Percentiles rank a stretch among this genome's conserved stretches.
phyloP scores from a whole-genome alignment of 2,329 filamentous ascomycete species.

The Phaeosphaeria sp. region DNA sequence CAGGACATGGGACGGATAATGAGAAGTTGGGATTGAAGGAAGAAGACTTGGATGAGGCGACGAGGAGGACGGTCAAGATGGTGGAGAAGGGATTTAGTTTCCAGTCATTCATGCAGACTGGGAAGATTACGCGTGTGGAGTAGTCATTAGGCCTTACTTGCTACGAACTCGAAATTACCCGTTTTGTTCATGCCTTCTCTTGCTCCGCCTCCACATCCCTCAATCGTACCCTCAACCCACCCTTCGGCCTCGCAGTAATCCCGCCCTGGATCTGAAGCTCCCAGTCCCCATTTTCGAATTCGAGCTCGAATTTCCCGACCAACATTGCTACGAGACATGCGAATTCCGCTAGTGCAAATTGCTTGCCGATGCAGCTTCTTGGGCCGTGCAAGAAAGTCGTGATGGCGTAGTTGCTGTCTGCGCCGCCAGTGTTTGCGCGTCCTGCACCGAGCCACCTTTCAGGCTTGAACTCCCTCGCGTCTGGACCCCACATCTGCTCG shows the following conservation, averaged over 20 bases:
- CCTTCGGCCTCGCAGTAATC: conserved; percentile 75
- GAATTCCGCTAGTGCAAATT: conserved; percentile 84
- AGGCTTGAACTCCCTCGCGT: conserved; percentile 78
- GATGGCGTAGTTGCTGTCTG: conserved; percentile 76
- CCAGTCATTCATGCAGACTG: not conserved
- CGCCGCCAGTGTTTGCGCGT: conserved; percentile 69
- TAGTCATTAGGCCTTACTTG: not conserved
- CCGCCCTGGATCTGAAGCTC: conserved; percentile 72
- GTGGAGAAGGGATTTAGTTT: conserved; percentile 35
- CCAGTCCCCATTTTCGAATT: conserved; percentile 64
- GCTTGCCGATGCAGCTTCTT: conserved; percentile 81
- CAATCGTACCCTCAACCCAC: conserved; percentile 73
- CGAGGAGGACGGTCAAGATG: conserved; percentile 57
- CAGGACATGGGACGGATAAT: conserved; percentile 51
- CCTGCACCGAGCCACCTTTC: conserved; percentile 61
- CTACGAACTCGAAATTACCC: not conserved
- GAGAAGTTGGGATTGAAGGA: conserved; percentile 62
- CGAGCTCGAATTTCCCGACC: conserved; percentile 76
- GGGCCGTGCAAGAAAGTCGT: conserved; percentile 88
- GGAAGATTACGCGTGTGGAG: not conserved
- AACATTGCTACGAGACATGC: conserved; percentile 80
- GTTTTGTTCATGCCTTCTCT: not conserved
- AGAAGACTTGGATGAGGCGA: conserved; percentile 67
- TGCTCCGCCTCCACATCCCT: conserved; percentile 46
- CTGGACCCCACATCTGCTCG: conserved; percentile 74